These are phyloP conservation scores for Thinopyrum obtusiflorum DNA, from an alignment of 202 grass and related monocot genomes.

Conservation along the genomic window DNA sequence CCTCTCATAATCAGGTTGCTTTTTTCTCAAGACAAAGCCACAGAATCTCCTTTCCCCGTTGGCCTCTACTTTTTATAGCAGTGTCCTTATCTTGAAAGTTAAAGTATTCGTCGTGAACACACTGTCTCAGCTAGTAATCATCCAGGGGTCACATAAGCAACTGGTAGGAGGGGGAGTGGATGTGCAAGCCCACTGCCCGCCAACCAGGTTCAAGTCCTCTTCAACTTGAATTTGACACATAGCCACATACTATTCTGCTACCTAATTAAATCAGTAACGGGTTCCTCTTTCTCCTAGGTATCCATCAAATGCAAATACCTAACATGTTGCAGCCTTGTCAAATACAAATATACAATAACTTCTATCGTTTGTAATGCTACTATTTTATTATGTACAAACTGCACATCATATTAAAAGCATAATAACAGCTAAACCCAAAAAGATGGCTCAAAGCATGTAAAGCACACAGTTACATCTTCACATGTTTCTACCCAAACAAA, in stretches of 20 bases:
- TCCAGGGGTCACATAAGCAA: neutral
- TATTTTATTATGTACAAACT: slow-evolving; percentile 16
- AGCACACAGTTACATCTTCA: slow-evolving; percentile 24
- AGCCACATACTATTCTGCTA: neutral
- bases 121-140: neutral
- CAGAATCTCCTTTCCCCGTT: neutral
- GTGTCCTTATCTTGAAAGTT: slow-evolving; percentile 7
- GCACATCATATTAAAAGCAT: neutral
- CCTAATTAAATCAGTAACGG: neutral
- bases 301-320: neutral
- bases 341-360: neutral
- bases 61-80: neutral
- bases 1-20: neutral
- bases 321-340: neutral
- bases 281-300: neutral
- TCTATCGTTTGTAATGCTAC: neutral
- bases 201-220: neutral
- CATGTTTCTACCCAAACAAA: neutral
- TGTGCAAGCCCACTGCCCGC: neutral
- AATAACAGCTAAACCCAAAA: neutral
- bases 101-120: neutral
- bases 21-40: neutral
- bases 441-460: neutral
- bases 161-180: neutral
- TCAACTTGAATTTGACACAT: neutral